Base-by-base conservation (phyloP, 2,329 filamentous ascomycete genomes). In the Colletotrichum spinosum region DNA sequence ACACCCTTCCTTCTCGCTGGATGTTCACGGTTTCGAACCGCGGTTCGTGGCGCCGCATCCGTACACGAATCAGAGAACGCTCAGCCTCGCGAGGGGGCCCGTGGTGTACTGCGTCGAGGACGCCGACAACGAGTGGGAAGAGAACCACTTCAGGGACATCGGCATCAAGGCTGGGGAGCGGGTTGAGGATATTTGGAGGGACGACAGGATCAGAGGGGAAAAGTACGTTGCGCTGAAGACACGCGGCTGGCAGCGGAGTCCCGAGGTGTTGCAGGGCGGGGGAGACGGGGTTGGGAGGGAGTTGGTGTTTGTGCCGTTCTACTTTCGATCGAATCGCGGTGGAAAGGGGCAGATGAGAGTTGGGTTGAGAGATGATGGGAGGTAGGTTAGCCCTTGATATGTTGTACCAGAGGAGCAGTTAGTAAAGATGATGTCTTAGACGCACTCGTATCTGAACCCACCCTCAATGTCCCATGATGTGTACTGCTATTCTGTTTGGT, bases 51-150 rank as follows among this genome's bases (percentile, higher is more conserved):
- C 80, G 2, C 85, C 86, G 0, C 84, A 89, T 69, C 86, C 86
- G 0, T 83, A 84, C 68, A 84, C 86, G 0, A 83, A 83, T 68
- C 85, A 88, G 69, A 74, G 81, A n/a, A 85, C 83, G 2, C 68
- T 87, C 42, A 79, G 83, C 1, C 72, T 89, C 7, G 85, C 82
- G 2, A 80, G 86, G 4, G 88, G 88, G 0, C 87, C 87, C 0
- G 70, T 90, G 6, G 76, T 89, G 6, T 90, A 89, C 72, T 90
- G 86, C 63, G 80, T 85, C 4, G 88, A 90, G 70, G 87, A 89
- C 60, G 70, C 79, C 7, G 86, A 89, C 69, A 87, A 89, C 61
- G 41, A 74, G 1, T 87, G 84, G 84, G 86, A 84, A 55, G 69
- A 76, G 2, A 80, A 87, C 68, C 85, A 88, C 71, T 87, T 87